Percentiles rank a stretch among this genome's conserved stretches.
Conservation (phyloP, 176 grass and related monocot genomes). For the Typha latifolia region DNA sequence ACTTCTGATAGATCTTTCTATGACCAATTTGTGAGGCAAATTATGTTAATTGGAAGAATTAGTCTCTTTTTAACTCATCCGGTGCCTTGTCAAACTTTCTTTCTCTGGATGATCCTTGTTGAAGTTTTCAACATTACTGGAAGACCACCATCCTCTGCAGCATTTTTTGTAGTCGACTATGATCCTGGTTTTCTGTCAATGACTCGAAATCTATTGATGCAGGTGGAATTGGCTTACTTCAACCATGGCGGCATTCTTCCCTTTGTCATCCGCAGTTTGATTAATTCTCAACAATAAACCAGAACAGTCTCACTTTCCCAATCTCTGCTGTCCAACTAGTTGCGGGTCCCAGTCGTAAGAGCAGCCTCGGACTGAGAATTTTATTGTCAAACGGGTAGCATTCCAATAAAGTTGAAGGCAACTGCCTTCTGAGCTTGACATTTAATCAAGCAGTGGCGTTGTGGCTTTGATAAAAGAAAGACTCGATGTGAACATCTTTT, state of each 20-base stretch:
- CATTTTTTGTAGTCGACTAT: background rate
- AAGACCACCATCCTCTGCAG: conserved; percentile 1
- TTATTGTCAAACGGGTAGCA: background rate
- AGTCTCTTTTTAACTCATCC: too few species aligned
- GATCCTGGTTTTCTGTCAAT: background rate
- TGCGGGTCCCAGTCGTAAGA: background rate
- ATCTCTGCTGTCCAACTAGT: background rate
- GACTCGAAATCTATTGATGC: conserved; percentile 14
- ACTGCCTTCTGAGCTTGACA: background rate
- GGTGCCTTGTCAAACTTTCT: too few species aligned
- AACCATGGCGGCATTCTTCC: conserved; percentile 38
- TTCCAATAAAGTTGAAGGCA: too few species aligned
- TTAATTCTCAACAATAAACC: conserved; percentile 8
- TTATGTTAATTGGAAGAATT: too few species aligned
- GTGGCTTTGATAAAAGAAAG: too few species aligned
- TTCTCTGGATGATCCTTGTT: too few species aligned
- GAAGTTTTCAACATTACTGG: background rate
- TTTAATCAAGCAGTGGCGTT: background rate
- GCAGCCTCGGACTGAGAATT: background rate
- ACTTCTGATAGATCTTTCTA: too few species aligned
- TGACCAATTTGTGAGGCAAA: too few species aligned
- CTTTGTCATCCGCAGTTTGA: conserved; percentile 32
- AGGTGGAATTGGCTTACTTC: conserved; percentile 50
- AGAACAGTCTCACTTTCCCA: background rate
- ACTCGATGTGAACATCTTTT: too few species aligned